Evolutionary conservation across 345 rosid species (phyloP).

Genomic region (Boechera stricta): DNA sequence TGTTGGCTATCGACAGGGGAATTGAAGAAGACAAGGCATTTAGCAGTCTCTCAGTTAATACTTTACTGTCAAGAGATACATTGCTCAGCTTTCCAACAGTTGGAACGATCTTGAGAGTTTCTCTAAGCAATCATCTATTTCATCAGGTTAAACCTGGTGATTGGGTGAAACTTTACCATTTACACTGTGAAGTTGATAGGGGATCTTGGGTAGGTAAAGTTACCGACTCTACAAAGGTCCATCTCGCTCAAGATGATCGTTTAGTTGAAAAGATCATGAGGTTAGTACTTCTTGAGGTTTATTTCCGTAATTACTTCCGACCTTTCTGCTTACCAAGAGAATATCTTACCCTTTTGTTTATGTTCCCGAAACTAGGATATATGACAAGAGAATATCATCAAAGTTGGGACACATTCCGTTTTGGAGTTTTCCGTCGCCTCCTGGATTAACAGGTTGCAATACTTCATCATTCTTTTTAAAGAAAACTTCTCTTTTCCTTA

Average conservation of each 20-base stretch:
- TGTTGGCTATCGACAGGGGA: slow-evolving; percentile 23
- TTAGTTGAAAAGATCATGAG: slow-evolving; percentile 54
- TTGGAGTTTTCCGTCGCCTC: slow-evolving; percentile 72
- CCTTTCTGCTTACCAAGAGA: slow-evolving; percentile 21
- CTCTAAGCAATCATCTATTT: slow-evolving; percentile 49
- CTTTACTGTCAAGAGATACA: slow-evolving; percentile 59
- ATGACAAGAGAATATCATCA: slow-evolving; percentile 54
- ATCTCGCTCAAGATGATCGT: slow-evolving; percentile 48
- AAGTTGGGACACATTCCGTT: slow-evolving; percentile 57
- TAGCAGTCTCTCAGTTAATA: slow-evolving; percentile 38
- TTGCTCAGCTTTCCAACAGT: slow-evolving; percentile 68
- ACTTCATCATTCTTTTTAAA: background rate
- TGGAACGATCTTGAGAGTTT: slow-evolving; percentile 76
- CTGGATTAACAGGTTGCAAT: slow-evolving; percentile 66
- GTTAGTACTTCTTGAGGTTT: slow-evolving; percentile 45
- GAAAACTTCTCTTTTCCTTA: background rate
- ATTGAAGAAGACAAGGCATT: slow-evolving; percentile 17
- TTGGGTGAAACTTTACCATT: slow-evolving; percentile 66
- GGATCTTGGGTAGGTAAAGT: slow-evolving; percentile 75
- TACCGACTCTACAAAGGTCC: slow-evolving; percentile 55
- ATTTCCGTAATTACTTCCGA: background rate
- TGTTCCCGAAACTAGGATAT: slow-evolving; percentile 51
- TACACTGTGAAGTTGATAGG: slow-evolving; percentile 59
- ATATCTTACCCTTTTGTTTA: background rate
- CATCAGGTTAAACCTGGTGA: slow-evolving; percentile 56